Conservation (phyloP, 768 basidiomycete genomes). For the Lactarius vividus region DNA sequence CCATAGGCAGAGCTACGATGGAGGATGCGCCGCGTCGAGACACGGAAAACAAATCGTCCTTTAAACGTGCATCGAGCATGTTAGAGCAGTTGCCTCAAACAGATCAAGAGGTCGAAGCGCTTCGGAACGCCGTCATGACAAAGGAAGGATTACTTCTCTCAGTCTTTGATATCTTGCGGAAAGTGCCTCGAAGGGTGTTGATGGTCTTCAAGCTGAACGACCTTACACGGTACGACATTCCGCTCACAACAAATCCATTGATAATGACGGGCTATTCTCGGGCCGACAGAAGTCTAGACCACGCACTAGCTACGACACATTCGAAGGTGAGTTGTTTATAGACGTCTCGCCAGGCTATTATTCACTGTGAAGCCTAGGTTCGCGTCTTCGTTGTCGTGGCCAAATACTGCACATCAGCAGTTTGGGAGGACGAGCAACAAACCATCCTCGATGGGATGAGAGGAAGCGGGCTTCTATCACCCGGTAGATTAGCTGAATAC, state of each 20-base stretch:
- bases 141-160: constrained; percentile 80
- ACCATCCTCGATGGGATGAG: constrained; percentile 41
- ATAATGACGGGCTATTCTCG: not conserved
- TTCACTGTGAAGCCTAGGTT: constrained; percentile 42
- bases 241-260: not conserved
- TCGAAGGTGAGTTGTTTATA: constrained; percentile 50
- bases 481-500: constrained; percentile 48
- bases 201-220: constrained; percentile 89
- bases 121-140: constrained; percentile 78
- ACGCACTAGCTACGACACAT: constrained; percentile 84
- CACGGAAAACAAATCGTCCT: constrained; percentile 34
- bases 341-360: not conserved
- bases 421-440: constrained; percentile 68
- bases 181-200: constrained; percentile 77
- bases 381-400: constrained; percentile 92
- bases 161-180: constrained; percentile 83
- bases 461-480: constrained; percentile 49
- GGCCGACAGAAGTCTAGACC: constrained; percentile 66
- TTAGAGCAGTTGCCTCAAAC: constrained; percentile 72
- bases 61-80: constrained; percentile 70
- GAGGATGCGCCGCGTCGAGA: constrained; percentile 53
- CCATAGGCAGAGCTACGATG: constrained; percentile 60
- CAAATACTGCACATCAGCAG: constrained; percentile 78
- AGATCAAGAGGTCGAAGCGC: constrained; percentile 74
- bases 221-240: constrained; percentile 57